Evolutionary conservation across 768 basidiomycete genomes (phyloP), one percentile per base, ranked within the genome.

Genomic region (Lentinula edodes): DNA sequence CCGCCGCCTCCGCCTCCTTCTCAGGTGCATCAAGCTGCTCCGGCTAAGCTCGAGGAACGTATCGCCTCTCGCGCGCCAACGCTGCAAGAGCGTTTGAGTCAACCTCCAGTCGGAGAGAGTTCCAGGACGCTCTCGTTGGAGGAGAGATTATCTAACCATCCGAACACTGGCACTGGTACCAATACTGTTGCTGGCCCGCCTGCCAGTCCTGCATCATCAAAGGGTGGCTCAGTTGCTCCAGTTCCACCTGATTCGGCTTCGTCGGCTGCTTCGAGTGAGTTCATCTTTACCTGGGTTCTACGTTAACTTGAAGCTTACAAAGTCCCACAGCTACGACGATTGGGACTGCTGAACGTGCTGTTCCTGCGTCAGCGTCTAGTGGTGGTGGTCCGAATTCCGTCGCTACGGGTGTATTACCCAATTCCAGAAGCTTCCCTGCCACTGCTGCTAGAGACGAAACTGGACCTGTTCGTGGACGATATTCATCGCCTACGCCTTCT

Each of bases 61-160:
- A 23, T 28, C 0, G 3, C 32, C 8, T 35, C 6, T 32, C 59
- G 59, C 13, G 23, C 38, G 9, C 59, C 59, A 6, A 51, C 59
- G 23, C 59, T 60, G 39, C 59, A 60, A 52, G 59, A 60, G 39
- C 59, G 59, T 6, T 35, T 60, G 6, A 52, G 34, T 38, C 45
- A 59, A 18, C 58, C 58, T 8, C 46, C 58, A 5, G 34, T 38
- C 18, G 58, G 8, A 34, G 58, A 32, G 6, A 8, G 28, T 8
- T 23, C 58, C 2, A 35, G 41, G 16, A 18, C 23, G 5, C 16
- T 59, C 16, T 59, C 58, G n/a, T 39, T 59, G 34, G 58, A 59
- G 35, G 58, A 59, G 18, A 34, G 58, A n/a, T 39, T 59, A 32
- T 52, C 28, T 6, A n/a, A 15, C 28, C 32, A 23, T 51, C 16